A percentile compares a stretch with the other conserved stretches of the same genome.
Evolutionary conservation across 352 stramenopile species (phyloP).

Genomic region (Pythium rishiriense): DNA sequence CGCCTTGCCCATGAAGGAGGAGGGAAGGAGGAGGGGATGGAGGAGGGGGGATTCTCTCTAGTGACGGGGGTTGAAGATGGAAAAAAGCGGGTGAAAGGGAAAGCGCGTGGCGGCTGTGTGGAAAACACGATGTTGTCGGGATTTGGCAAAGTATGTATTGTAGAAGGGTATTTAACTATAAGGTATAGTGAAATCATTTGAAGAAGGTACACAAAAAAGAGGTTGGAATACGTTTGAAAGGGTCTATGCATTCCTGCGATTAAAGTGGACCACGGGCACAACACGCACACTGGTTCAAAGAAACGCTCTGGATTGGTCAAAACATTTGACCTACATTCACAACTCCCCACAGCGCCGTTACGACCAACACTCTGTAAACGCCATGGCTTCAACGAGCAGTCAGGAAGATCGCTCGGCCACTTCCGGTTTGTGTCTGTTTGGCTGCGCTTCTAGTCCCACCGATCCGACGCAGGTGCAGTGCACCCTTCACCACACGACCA

Average conservation of each 20-base stretch:
- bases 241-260: neutral
- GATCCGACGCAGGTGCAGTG: neutral
- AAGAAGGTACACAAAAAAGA: neutral
- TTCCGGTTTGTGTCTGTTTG: too few relatives aligned
- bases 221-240: neutral
- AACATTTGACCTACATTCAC: too few relatives aligned
- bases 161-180: neutral
- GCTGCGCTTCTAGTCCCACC: neutral
- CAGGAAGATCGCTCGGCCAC: too few relatives aligned
- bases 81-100: neutral
- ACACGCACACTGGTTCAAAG: too few relatives aligned
- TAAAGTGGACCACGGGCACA: too few relatives aligned
- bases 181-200: neutral
- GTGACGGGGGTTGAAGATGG: neutral
- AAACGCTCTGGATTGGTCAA: too few relatives aligned
- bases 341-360: too few relatives aligned
- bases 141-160: neutral
- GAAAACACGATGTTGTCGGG: too few relatives aligned
- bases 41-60: too few relatives aligned
- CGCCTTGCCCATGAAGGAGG: constrained; percentile 59
- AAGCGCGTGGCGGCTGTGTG: neutral
- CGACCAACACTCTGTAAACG: too few relatives aligned
- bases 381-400: too few relatives aligned
- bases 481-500: neutral
- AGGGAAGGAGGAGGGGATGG: neutral